Conservation (phyloP, 2,329 filamentous ascomycete species). For the Cladosporium sp. region DNA sequence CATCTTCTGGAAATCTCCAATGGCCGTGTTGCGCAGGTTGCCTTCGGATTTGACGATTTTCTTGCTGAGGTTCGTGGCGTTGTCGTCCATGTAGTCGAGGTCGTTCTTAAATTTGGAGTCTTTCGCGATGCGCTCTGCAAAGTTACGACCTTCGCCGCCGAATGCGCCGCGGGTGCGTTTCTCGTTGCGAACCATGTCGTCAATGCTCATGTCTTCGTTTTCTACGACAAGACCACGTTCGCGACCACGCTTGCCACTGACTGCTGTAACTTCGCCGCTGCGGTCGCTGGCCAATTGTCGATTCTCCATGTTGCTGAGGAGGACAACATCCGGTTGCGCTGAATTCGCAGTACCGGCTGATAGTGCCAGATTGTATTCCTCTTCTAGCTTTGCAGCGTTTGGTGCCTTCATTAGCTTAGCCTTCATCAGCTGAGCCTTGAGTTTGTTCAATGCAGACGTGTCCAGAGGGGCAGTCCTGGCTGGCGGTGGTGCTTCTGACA, state of each 20-base stretch:
- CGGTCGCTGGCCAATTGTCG: conserved; percentile 76
- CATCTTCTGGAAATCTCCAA: conserved; percentile 84
- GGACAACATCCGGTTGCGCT: conserved; percentile 64
- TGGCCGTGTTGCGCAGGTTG: conserved; percentile 80
- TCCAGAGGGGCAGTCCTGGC: conserved; percentile 56
- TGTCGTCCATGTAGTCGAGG: conserved; percentile 96
- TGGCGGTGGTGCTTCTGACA: conserved; percentile 52
- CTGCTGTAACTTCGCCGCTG: conserved; percentile 68
- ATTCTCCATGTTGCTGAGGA: conserved; percentile 83
- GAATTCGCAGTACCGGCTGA: conserved; percentile 52
- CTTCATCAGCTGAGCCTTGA: conserved; percentile 94
- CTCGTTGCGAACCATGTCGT: conserved; percentile 96
- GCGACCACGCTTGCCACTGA: conserved; percentile 74
- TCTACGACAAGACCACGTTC: conserved; percentile 82
- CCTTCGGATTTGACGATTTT: conserved; percentile 83
- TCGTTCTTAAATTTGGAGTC: conserved; percentile 87
- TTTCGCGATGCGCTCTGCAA: conserved; percentile 91
- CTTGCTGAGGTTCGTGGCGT: conserved; percentile 81
- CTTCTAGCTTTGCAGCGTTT: conserved; percentile 71
- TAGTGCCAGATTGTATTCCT: conserved; percentile 74
- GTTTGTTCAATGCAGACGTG: conserved; percentile 75
- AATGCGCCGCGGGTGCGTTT: conserved; percentile 69
- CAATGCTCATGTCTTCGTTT: conserved; percentile 92
- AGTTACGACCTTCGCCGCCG: conserved; percentile 66
- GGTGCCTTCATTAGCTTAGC: conserved; percentile 78